phyloP scores from a whole-genome alignment of 208 protist species.

The Trypanosomatidae sp. region DNA sequence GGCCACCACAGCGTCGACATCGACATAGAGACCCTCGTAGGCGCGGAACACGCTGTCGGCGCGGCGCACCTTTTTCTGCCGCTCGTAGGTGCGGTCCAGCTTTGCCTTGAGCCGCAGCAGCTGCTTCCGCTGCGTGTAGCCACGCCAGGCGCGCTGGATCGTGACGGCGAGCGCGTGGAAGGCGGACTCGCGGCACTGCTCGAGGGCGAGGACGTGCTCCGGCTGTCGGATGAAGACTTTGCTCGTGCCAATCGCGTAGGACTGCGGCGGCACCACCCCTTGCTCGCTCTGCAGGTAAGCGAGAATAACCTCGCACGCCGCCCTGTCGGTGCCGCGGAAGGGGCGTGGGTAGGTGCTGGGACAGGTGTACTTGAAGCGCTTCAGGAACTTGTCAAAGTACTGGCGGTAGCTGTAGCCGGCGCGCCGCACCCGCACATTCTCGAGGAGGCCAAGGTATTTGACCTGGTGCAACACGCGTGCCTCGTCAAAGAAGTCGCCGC shows the following conservation, averaged over 20 bases:
- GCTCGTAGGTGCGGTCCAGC: slow-evolving; percentile 41
- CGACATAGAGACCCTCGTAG: slow-evolving; percentile 75
- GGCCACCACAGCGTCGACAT: slow-evolving; percentile 32
- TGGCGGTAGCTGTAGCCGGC: slow-evolving; percentile 94
- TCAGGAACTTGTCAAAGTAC: slow-evolving; percentile 94
- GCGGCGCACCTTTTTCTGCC: slow-evolving; percentile 59
- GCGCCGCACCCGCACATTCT: slow-evolving; percentile 93
- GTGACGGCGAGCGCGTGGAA: slow-evolving; percentile 73
- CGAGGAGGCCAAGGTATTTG: slow-evolving; percentile 94
- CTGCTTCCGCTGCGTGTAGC: slow-evolving; percentile 63
- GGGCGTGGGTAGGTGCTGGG: slow-evolving; percentile 71
- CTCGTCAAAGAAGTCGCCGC: slow-evolving; percentile 78
- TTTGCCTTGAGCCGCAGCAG: slow-evolving; percentile 52
- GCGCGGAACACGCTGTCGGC: slow-evolving; percentile 78
- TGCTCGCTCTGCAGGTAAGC: slow-evolving; percentile 40
- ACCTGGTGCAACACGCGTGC: slow-evolving; percentile 92
- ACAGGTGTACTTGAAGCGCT: slow-evolving; percentile 86
- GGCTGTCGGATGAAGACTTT: slow-evolving; percentile 96
- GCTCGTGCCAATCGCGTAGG: slow-evolving; percentile 72
- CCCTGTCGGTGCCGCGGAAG: slow-evolving; percentile 68
- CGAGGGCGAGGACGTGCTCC: slow-evolving; percentile 86
- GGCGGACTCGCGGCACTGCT: slow-evolving; percentile 87
- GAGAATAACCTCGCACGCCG: slow-evolving; percentile 74
- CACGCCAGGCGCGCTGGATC: slow-evolving; percentile 86
- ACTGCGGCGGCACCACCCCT: slow-evolving; percentile 13